Percentiles rank a stretch among this genome's conserved stretches.
Conservation (phyloP, 2,329 filamentous ascomycete species). For the Sarocladium strictum region DNA sequence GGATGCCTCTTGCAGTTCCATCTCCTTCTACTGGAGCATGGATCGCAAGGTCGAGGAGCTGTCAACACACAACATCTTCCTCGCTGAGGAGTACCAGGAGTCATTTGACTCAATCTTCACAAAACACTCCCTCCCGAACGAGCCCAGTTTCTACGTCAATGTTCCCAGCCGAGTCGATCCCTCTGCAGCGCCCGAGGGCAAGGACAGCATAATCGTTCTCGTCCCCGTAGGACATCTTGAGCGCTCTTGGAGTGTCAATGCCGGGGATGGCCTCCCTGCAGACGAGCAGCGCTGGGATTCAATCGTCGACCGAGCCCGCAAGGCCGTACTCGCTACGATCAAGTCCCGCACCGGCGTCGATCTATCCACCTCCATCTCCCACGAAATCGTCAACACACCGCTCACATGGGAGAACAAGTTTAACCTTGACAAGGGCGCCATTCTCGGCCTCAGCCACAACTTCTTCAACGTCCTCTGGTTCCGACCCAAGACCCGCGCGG, state of each 20-base stretch:
- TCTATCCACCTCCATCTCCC: constrained; percentile 39
- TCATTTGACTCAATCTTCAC: constrained; percentile 75
- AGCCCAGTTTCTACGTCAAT: constrained; percentile 74
- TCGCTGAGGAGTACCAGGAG: constrained; percentile 65
- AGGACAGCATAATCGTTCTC: constrained; percentile 62
- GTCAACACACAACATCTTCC: constrained; percentile 69
- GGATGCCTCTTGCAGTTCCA: constrained; percentile 62
- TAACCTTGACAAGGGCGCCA: constrained; percentile 70
- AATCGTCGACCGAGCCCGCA: constrained; percentile 53
- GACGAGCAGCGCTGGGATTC: constrained; percentile 52
- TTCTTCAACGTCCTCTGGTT: constrained; percentile 71
- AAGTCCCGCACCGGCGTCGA: constrained; percentile 51
- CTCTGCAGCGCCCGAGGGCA: constrained; percentile 57
- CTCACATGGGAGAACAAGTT: constrained; percentile 59
- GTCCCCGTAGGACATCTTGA: constrained; percentile 67
- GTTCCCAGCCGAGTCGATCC: constrained; percentile 65
- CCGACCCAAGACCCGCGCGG: constrained; percentile 52
- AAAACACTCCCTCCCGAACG: constrained; percentile 56
- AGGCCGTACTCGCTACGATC: constrained; percentile 56
- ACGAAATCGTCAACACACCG: constrained; percentile 63
- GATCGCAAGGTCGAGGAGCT: constrained; percentile 55
- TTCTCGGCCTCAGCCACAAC: constrained; percentile 63
- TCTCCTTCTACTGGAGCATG: constrained; percentile 73
- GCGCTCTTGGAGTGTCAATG: constrained; percentile 30
- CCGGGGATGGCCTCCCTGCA: constrained; percentile 25